These are phyloP conservation scores for Backusella sp. DNA, from an alignment of 192 early-diverging fungal genomes.

Conservation along the genomic window DNA sequence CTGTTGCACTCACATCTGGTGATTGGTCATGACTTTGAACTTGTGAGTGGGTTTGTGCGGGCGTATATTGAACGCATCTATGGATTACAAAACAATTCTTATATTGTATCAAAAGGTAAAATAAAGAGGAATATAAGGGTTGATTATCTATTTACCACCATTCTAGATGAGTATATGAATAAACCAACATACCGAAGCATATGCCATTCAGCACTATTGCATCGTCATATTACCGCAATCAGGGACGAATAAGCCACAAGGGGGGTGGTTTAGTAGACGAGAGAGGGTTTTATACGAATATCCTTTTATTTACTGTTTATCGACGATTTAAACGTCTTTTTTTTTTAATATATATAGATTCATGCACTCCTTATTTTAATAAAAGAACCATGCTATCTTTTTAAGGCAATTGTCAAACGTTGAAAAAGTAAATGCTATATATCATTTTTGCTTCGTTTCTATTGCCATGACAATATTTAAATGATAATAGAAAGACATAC, in stretches of 20 bases:
- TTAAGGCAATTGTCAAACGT: neutral
- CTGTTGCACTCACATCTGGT: neutral
- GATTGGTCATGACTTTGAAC: constrained; percentile 4
- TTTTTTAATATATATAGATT: too few species aligned
- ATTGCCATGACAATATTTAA: neutral
- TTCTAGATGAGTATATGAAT: neutral
- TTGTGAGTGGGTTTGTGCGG: neutral
- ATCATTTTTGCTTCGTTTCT: neutral
- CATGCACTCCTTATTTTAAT: too few species aligned
- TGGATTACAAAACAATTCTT: neutral
- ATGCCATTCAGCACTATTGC: constrained; percentile 1
- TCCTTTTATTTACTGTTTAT: too few species aligned
- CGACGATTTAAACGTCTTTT: too few species aligned
- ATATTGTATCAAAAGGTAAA: constrained; percentile 1
- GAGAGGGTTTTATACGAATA: neutral
- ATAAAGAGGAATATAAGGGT: neutral
- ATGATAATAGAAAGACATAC: neutral
- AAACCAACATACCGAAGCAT: constrained; percentile 1
- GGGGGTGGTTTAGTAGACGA: neutral
- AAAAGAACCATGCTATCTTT: neutral
- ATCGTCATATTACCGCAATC: neutral
- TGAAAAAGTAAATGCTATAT: neutral
- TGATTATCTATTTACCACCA: neutral
- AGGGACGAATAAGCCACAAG: neutral
- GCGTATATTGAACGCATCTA: constrained; percentile 9